Conservation (phyloP, 306 rosid genomes). For the Benincasa hispida region DNA sequence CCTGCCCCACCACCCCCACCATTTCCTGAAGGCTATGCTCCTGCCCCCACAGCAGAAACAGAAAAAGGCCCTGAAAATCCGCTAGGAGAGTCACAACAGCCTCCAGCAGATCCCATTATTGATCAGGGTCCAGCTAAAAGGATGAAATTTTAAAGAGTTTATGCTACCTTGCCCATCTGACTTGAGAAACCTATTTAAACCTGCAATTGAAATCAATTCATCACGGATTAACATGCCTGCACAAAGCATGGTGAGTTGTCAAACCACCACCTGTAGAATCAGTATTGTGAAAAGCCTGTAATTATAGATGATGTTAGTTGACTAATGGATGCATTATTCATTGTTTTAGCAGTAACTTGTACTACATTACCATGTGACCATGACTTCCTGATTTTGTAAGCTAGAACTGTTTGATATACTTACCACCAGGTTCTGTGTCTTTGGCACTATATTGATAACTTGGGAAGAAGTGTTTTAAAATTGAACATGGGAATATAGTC, state of each 20-base stretch:
- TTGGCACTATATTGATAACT: not conserved
- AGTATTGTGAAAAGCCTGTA: not conserved
- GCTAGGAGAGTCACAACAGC: slow-evolving; percentile 54
- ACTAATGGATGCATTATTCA: not conserved
- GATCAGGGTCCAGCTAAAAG: slow-evolving; percentile 92
- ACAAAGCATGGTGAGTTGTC: not conserved
- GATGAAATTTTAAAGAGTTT: slow-evolving; percentile 41
- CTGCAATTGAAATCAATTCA: not conserved
- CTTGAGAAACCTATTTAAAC: not conserved
- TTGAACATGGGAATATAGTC: not conserved
- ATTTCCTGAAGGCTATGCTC: slow-evolving; percentile 78
- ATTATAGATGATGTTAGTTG: not conserved
- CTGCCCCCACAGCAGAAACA: slow-evolving; percentile 35
- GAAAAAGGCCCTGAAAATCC: slow-evolving; percentile 59
- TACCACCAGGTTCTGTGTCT: not conserved
- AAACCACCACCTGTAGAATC: not conserved
- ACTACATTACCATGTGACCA: not conserved
- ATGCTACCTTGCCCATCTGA: not conserved
- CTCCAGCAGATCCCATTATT: slow-evolving; percentile 62
- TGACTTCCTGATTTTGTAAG: not conserved
- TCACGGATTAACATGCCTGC: not conserved
- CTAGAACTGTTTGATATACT: not conserved
- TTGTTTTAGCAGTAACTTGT: not conserved
- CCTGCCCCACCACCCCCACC: slow-evolving; percentile 87
- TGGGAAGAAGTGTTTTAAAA: not conserved